These are phyloP conservation scores for Mitragyna speciosa DNA, from an alignment of 257 asterid genomes.

Conservation along the genomic window DNA sequence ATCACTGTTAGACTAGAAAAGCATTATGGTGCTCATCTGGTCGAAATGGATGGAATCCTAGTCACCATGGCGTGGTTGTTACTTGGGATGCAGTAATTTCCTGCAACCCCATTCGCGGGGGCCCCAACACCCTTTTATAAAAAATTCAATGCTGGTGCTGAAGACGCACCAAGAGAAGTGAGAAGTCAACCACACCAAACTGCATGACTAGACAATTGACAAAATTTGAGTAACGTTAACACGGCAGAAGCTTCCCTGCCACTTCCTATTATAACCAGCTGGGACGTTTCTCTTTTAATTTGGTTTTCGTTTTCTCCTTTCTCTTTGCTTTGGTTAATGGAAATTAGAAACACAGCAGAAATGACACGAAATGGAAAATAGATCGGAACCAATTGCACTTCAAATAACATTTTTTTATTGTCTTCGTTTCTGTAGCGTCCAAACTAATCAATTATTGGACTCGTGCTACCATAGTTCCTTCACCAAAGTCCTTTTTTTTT, in stretches of 20 bases:
- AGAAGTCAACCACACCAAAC: background rate
- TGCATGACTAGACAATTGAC: background rate
- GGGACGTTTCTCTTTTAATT: background rate
- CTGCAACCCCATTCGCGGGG: no score
- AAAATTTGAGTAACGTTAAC: background rate
- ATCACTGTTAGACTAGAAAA: no score
- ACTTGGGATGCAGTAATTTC: background rate
- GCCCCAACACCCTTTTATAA: no score
- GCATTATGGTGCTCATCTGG: no score
- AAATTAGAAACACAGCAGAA: background rate
- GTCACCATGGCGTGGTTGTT: slow-evolving; percentile 2
- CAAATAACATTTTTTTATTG: no score
- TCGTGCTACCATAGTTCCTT: no score
- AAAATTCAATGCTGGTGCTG: no score
- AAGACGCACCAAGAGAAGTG: background rate
- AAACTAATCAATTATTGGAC: no score
- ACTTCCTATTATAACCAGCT: background rate
- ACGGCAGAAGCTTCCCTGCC: background rate
- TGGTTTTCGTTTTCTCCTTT: background rate
- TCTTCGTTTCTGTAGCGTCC: no score
- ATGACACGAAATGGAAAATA: background rate
- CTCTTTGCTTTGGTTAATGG: background rate
- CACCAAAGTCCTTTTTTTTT: no score
- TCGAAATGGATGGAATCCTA: slow-evolving; percentile 11
- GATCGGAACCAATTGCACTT: no score